Conservation (phyloP, 257 asterid species). For the Vinca minor region DNA sequence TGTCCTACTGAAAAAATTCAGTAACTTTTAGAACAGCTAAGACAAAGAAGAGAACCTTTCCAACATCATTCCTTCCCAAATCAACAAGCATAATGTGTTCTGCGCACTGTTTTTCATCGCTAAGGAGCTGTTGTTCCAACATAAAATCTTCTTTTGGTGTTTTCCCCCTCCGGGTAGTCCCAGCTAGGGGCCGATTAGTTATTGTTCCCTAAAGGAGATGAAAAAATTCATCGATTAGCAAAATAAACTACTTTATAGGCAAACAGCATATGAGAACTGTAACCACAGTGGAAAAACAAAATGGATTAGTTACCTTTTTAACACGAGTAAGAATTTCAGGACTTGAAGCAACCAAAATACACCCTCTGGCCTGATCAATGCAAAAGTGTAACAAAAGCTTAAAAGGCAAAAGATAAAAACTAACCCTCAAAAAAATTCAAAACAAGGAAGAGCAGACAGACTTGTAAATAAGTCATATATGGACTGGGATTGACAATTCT, state of each 20-base stretch:
- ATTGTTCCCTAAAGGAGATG: slow-evolving; percentile 46
- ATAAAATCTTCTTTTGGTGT: slow-evolving; percentile 78
- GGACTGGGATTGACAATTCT: slow-evolving; percentile 98
- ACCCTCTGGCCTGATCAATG: slow-evolving; percentile 70
- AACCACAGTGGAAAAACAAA: slow-evolving; percentile 1
- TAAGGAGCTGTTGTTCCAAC: slow-evolving; percentile 81
- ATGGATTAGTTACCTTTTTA: slow-evolving; percentile 45
- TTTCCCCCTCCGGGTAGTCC: slow-evolving; percentile 90
- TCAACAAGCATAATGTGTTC: slow-evolving; percentile 99
- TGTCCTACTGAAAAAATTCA: neutral
- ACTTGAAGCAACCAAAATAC: slow-evolving; percentile 93
- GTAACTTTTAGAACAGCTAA: neutral
- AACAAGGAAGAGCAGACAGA: slow-evolving; percentile 27
- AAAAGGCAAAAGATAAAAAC: slow-evolving; percentile 2
- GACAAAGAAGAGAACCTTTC: slow-evolving; percentile 58
- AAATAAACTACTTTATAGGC: neutral
- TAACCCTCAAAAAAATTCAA: slow-evolving; percentile 1
- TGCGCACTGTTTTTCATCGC: slow-evolving; percentile 87
- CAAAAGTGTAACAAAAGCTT: slow-evolving; percentile 2
- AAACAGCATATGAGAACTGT: slow-evolving; percentile 2
- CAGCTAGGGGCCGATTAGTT: slow-evolving; percentile 91
- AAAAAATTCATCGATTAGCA: slow-evolving; percentile 13
- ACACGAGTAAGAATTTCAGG: slow-evolving; percentile 96
- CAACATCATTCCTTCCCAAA: slow-evolving; percentile 97
- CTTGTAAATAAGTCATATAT: slow-evolving; percentile 94